A percentile compares a stretch with the other conserved stretches of the same genome.
Conservation (phyloP, 306 rosid species). For the Cyamopsis tetragonoloba region DNA sequence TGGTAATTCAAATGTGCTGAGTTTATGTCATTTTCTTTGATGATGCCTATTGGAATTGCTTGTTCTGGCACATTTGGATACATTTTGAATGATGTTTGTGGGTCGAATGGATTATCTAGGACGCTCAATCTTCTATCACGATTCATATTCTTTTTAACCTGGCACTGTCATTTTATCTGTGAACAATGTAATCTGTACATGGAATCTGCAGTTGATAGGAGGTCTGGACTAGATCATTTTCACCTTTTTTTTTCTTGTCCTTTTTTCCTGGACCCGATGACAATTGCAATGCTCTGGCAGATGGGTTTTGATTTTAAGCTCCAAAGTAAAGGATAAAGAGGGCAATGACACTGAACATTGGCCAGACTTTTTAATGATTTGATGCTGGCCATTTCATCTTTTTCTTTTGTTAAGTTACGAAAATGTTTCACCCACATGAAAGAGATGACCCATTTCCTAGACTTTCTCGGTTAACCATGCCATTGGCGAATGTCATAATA, state of each 20-base stretch:
- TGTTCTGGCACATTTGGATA: slow-evolving; percentile 14
- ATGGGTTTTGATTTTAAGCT: slow-evolving; percentile 27
- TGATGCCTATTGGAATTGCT: slow-evolving; percentile 19
- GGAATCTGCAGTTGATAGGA: slow-evolving; percentile 20
- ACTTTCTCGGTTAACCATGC: slow-evolving; percentile 24
- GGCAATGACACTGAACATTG: slow-evolving; percentile 31
- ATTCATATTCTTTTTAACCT: slow-evolving; percentile 11
- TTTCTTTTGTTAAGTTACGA: background rate
- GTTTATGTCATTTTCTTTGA: slow-evolving; percentile 6
- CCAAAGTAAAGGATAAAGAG: slow-evolving; percentile 37
- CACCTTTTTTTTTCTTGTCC: slow-evolving; percentile 9
- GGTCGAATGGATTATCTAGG: slow-evolving; percentile 22
- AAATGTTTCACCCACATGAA: slow-evolving; percentile 30
- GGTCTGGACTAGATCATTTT: slow-evolving; percentile 19
- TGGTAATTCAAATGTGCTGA: slow-evolving; percentile 12
- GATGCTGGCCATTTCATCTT: slow-evolving; percentile 32
- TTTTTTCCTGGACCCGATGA: slow-evolving; percentile 23
- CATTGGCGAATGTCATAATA: background rate
- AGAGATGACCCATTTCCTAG: slow-evolving; percentile 28
- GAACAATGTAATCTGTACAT: too few relatives aligned
- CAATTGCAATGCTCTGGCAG: slow-evolving; percentile 20
- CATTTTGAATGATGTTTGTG: slow-evolving; percentile 20
- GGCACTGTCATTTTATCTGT: slow-evolving; percentile 22
- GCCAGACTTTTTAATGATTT: slow-evolving; percentile 45
- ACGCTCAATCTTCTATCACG: slow-evolving; percentile 13